These are phyloP conservation scores for Isatis tinctoria DNA, from an alignment of 345 rosid genomes.

Conservation along the genomic window DNA sequence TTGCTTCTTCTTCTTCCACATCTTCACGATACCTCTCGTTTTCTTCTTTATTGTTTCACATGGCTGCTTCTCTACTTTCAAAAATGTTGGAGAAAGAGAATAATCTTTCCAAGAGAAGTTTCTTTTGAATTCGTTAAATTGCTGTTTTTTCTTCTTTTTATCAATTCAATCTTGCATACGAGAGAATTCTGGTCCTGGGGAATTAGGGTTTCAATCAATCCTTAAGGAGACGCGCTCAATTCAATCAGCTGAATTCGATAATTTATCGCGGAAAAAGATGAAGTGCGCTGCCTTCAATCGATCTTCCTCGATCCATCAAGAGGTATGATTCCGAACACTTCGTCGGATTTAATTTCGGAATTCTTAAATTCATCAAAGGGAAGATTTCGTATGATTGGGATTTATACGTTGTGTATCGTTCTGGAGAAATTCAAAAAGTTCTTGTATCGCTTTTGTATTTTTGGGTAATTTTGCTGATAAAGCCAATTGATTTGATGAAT, in stretches of 20 bases:
- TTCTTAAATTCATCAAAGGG: neutral
- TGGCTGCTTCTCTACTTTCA: neutral
- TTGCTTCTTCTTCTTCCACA: conserved; percentile 9
- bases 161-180: conserved; percentile 9
- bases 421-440: neutral
- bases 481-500: conserved; percentile 3
- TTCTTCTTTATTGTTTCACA: neutral
- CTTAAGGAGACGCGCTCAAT: conserved; percentile 1
- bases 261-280: conserved; percentile 47
- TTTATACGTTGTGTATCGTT: neutral
- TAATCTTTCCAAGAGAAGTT: neutral
- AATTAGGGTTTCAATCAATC: conserved; percentile 18
- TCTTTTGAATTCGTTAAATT: neutral
- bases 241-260: conserved; percentile 36
- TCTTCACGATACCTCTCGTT: neutral
- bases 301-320: conserved; percentile 65
- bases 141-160: neutral
- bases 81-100: neutral
- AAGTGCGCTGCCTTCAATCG: conserved; percentile 50
- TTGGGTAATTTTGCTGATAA: neutral
- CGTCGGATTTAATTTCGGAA: neutral
- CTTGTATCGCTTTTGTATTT: neutral
- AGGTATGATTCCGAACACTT: conserved; percentile 37
- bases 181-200: neutral
- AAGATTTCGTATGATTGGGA: neutral